These are phyloP conservation scores for Trichoderma cornu-damae DNA, from an alignment of 2,329 filamentous ascomycete species.

Conservation along the genomic window DNA sequence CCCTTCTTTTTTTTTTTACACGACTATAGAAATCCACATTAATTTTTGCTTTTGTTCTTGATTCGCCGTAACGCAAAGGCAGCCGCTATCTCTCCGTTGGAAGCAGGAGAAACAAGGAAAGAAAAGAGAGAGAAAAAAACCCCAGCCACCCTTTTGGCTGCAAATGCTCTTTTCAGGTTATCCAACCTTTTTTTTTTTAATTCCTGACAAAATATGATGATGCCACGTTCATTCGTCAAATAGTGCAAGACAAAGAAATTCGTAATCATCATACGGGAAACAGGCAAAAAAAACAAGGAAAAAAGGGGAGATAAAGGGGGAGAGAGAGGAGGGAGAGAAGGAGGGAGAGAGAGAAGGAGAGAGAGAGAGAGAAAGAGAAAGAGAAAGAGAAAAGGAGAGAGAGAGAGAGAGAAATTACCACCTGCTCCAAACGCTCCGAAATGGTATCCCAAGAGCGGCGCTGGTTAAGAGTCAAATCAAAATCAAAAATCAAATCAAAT, in stretches of 20 bases:
- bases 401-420: conserved; percentile 12
- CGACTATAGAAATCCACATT: not conserved
- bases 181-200: conserved; percentile 7
- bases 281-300: conserved; percentile 9
- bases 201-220: conserved; percentile 5
- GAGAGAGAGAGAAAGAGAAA: not conserved
- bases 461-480: conserved; percentile 25
- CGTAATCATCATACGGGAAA: conserved; percentile 19
- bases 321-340: not conserved
- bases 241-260: conserved; percentile 15
- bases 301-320: not conserved
- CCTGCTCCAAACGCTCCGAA: conserved; percentile 22
- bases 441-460: conserved; percentile 30
- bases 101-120: not conserved
- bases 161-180: conserved; percentile 16
- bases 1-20: not conserved
- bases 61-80: not conserved
- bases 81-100: not conserved
- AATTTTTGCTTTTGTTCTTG: not conserved
- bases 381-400: not conserved
- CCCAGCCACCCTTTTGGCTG: not conserved
- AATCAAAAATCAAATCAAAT: not conserved
- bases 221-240: conserved; percentile 11
- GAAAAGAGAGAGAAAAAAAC: not conserved
- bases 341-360: conserved; percentile 7